Evolutionary conservation across 805 yeast genomes (phyloP).

Genomic region (Saturnispora saitoi): DNA sequence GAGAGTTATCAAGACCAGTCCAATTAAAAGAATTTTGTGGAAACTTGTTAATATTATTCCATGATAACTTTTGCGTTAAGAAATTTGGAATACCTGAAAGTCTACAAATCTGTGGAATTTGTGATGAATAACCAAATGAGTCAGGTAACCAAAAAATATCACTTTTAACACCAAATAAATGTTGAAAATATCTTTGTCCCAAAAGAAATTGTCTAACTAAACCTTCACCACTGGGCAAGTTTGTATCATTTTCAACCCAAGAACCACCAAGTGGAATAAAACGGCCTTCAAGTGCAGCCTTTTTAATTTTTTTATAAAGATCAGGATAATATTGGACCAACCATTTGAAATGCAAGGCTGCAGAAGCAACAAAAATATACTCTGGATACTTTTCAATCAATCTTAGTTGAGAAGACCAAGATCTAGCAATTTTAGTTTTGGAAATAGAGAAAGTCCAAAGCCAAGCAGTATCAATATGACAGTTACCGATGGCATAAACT

Average conservation of each 20-base stretch:
- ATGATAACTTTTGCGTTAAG: slow-evolving; percentile 86
- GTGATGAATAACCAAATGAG: slow-evolving; percentile 93
- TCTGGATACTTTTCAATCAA: slow-evolving; percentile 85
- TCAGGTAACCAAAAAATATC: slow-evolving; percentile 93
- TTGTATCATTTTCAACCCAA: slow-evolving; percentile 97
- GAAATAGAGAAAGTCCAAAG: slow-evolving; percentile 99
- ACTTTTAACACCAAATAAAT: slow-evolving; percentile 69
- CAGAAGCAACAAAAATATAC: slow-evolving; percentile 89
- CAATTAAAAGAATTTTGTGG: slow-evolving; percentile 90
- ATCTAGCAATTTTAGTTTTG: slow-evolving; percentile 81
- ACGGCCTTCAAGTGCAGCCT: slow-evolving; percentile 59
- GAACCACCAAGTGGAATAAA: slow-evolving; percentile 93
- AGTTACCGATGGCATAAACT: slow-evolving; percentile 85
- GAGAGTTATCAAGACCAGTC: slow-evolving; percentile 92
- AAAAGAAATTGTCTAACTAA: slow-evolving; percentile 78
- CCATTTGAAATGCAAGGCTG: slow-evolving; percentile 96
- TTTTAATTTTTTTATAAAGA: slow-evolving; percentile 53
- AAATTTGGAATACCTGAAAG: slow-evolving; percentile 78
- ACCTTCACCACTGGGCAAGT: slow-evolving; percentile 91
- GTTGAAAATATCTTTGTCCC: slow-evolving; percentile 80
- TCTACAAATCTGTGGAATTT: slow-evolving; percentile 87
- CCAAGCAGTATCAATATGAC: slow-evolving; percentile 98
- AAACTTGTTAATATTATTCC: slow-evolving; percentile 91
- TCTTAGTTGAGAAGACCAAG: slow-evolving; percentile 90
- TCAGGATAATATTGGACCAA: slow-evolving; percentile 79